Evolutionary conservation across 148 eudicot genomes (phyloP), one percentile per base, ranked within the genome.

Genomic region (Diospyros lotus): DNA sequence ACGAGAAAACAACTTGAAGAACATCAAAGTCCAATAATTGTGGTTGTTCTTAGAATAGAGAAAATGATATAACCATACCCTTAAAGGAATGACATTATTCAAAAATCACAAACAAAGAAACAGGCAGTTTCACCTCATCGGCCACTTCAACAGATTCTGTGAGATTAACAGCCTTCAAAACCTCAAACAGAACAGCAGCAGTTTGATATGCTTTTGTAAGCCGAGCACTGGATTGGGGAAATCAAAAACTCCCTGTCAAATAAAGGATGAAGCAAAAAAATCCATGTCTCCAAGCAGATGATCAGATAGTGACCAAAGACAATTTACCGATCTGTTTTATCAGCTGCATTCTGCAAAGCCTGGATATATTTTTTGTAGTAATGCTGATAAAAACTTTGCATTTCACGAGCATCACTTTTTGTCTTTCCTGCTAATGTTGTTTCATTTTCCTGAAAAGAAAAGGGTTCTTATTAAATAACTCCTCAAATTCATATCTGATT

Each of bases 191-290:
- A 68, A 87, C 88, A 67, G 84, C 82, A 68, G 87, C 88, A 46
- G 87, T 87, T 81, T 87, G 90, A 64, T 84, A 87, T 45, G 90
- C 90, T 82, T 87, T 87, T 75, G 84, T 84, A 58, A 64, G 67
- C 5, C 15, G 67, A 6, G 11, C 67, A 10, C 44, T 64, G 46
- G 2, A 3, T 9, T 3, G 4, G 46, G 44, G 17, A 41, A 60
- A 60, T n/a, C 52, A 48, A 48, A 48, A 48, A 8, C 52, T 48
- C 52, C 4, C 52, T 48, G 8, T 48, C 52, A 48, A 48, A 48
- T 48, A 48, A 48, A 48, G 52, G 8, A 48, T 0, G 8, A 48
- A 48, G 52, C 52, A 48, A 48, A 48, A 48, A 48, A 48, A 8
- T 0, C 52, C 52, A 48, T 48, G 8, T 48, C 52, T 48, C 52